Evolutionary conservation across 345 rosid genomes (phyloP).

Genomic region (Brassica cretica): DNA sequence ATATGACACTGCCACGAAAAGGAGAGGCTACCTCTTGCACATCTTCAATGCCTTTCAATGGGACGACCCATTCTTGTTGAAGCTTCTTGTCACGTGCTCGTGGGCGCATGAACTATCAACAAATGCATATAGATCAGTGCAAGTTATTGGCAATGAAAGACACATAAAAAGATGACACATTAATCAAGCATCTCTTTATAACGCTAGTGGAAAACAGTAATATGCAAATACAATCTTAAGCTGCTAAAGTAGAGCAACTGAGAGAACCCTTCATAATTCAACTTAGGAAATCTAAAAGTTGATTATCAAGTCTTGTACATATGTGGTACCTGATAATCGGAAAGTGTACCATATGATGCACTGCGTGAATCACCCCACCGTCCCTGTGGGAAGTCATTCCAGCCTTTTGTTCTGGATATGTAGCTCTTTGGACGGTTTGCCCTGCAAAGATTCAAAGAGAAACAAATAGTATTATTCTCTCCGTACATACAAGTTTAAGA

Average conservation of each 20-base stretch:
- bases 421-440: slow-evolving; percentile 99
- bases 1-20: neutral
- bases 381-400: slow-evolving; percentile 92
- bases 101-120: slow-evolving; percentile 44
- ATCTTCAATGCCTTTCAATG: slow-evolving; percentile 71
- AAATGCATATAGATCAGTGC: slow-evolving; percentile 11
- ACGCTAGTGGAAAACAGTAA: neutral
- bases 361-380: slow-evolving; percentile 91
- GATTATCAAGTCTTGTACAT: neutral
- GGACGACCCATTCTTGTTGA: slow-evolving; percentile 80
- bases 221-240: neutral
- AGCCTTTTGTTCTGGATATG: slow-evolving; percentile 77
- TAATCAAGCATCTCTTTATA: neutral
- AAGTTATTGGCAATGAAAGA: slow-evolving; percentile 5
- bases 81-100: slow-evolving; percentile 90
- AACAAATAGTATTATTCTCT: slow-evolving; percentile 17
- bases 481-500: slow-evolving; percentile 1
- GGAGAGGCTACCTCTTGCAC: slow-evolving; percentile 63
- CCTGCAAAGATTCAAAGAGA: slow-evolving; percentile 50
- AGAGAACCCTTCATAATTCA: neutral
- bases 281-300: neutral
- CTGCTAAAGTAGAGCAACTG: neutral
- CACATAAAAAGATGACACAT: neutral
- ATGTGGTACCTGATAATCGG: slow-evolving; percentile 75
- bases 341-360: slow-evolving; percentile 82